Conservation (phyloP, 208 protist species). For the Angomonas deanei region DNA sequence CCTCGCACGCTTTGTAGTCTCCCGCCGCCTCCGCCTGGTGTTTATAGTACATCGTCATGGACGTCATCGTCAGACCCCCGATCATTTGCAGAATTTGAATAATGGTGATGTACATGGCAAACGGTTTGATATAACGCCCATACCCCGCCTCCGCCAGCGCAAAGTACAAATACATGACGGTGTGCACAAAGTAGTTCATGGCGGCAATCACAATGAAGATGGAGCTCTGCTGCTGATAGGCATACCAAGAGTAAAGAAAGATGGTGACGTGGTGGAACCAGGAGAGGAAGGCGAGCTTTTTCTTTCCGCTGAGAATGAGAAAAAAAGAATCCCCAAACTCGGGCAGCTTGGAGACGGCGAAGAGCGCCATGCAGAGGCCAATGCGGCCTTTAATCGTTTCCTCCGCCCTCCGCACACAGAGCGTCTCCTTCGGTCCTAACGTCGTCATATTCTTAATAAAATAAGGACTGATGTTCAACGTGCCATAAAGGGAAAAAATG, state of each 20-base stretch:
- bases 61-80: conserved; percentile 28
- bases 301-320: conserved; percentile 72
- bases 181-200: conserved; percentile 94
- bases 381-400: conserved; percentile 31
- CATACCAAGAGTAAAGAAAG: conserved; percentile 85
- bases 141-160: conserved; percentile 56
- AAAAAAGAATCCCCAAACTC: conserved; percentile 84
- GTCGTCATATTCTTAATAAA: conserved; percentile 19
- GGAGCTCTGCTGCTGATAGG: conserved; percentile 50
- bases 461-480: conserved; percentile 51
- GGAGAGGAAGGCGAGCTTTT: conserved; percentile 76
- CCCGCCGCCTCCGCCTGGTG: conserved; percentile 14
- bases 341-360: conserved; percentile 76
- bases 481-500: conserved; percentile 67
- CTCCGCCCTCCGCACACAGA: conserved; percentile 43
- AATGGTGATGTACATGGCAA: conserved; percentile 79
- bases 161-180: conserved; percentile 95
- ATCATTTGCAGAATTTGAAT: conserved; percentile 93
- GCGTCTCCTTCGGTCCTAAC: conserved; percentile 40
- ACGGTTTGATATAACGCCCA: conserved; percentile 44
- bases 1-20: conserved; percentile 24
- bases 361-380: conserved; percentile 66
- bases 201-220: conserved; percentile 70
- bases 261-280: conserved; percentile 93
- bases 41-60: conserved; percentile 5